These are phyloP conservation scores for Lipomyces starkeyi DNA, from an alignment of 805 yeast species.

Conservation along the genomic window DNA sequence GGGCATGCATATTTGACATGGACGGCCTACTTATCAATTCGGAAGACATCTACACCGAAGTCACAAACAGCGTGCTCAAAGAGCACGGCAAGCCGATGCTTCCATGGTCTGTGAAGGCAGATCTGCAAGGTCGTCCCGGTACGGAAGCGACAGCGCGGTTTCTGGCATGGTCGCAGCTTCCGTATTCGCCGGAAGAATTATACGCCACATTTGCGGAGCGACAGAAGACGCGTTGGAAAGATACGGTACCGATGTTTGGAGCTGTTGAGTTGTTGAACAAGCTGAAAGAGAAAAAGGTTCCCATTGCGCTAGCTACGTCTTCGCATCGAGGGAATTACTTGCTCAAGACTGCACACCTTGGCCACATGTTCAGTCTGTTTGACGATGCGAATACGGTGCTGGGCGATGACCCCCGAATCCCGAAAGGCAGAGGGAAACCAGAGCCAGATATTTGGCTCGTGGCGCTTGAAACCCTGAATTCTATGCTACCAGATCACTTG, in stretches of 20 bases:
- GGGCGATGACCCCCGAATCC: constrained; percentile 87
- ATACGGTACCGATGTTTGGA: constrained; percentile 77
- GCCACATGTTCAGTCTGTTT: constrained; percentile 67
- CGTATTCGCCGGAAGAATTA: constrained; percentile 70
- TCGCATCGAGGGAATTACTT: constrained; percentile 65
- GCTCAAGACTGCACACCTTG: constrained; percentile 75
- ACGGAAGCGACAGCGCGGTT: constrained; percentile 55
- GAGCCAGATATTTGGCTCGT: constrained; percentile 89
- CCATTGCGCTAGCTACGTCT: constrained; percentile 91
- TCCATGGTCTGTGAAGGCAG: constrained; percentile 90
- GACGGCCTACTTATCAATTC: constrained; percentile 93
- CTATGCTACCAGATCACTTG: constrained; percentile 50
- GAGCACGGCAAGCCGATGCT: constrained; percentile 74
- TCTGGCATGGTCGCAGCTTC: constrained; percentile 70
- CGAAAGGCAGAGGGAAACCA: constrained; percentile 90
- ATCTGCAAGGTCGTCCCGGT: constrained; percentile 92
- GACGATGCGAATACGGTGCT: constrained; percentile 67
- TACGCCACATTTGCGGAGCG: constrained; percentile 56
- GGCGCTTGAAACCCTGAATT: constrained; percentile 76
- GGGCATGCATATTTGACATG: constrained; percentile 62
- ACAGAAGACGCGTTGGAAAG: constrained; percentile 67
- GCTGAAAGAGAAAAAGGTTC: constrained; percentile 60
- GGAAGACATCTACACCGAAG: constrained; percentile 87
- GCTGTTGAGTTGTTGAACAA: constrained; percentile 70
- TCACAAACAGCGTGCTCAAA: constrained; percentile 68